A percentile compares a stretch with the other conserved stretches of the same genome.
These are phyloP conservation scores for Mortierella antarctica DNA, from an alignment of 192 early-diverging fungal genomes.

Conservation along the genomic window DNA sequence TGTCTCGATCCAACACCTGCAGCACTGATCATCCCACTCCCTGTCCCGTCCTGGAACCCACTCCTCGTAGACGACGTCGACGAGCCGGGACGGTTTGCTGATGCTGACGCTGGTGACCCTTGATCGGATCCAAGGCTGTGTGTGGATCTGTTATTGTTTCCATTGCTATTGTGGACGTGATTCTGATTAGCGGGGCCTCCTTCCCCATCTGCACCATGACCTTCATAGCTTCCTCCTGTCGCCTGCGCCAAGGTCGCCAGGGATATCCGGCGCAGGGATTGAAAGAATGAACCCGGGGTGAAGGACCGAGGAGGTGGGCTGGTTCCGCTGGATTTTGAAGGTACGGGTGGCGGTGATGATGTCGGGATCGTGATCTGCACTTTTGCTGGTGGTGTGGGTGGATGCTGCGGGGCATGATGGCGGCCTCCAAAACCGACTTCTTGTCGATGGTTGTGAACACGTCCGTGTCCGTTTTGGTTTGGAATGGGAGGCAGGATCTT, in stretches of 20 bases:
- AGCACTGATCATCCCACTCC: slow-evolving; percentile 42
- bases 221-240: not conserved
- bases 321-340: not conserved
- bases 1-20: slow-evolving; percentile 52
- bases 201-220: too few relatives aligned
- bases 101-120: not conserved
- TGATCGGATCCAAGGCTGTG: not conserved
- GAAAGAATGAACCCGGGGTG: slow-evolving; percentile 54
- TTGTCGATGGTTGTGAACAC: not conserved
- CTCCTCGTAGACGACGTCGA: not conserved
- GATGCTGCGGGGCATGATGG: not conserved
- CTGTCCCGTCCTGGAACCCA: not conserved
- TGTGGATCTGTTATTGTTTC: not conserved
- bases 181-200: too few relatives aligned
- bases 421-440: not conserved
- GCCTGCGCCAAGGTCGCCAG: slow-evolving; percentile 40
- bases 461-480: slow-evolving; percentile 1
- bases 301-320: slow-evolving; percentile 23
- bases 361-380: not conserved
- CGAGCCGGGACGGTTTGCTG: slow-evolving; percentile 7
- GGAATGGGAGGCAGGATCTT: slow-evolving; percentile 33
- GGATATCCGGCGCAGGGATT: slow-evolving; percentile 52
- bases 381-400: not conserved
- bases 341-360: not conserved
- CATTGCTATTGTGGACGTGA: not conserved